phyloP scores from a whole-genome alignment of 2,329 filamentous ascomycete genomes.

The Pseudogymnoascus sp. region DNA sequence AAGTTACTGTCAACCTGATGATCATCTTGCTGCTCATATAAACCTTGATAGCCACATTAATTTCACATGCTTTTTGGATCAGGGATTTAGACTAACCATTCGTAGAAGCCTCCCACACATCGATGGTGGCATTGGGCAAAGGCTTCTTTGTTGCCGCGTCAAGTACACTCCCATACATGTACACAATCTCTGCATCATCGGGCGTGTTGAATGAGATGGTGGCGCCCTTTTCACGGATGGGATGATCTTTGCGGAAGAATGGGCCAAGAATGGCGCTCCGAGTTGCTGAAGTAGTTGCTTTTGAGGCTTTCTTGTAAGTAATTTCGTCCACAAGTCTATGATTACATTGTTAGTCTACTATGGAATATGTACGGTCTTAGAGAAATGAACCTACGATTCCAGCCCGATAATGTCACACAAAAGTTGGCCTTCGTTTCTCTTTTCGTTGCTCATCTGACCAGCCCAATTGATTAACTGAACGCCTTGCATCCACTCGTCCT shows the following conservation, averaged over 20 bases:
- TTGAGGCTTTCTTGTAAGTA: conserved; percentile 22
- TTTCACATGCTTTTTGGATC: not conserved
- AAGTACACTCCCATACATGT: conserved; percentile 50
- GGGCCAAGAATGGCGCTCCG: conserved; percentile 55
- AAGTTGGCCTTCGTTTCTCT: conserved; percentile 56
- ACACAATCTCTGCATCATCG: conserved; percentile 40
- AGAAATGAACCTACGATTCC: conserved; percentile 40
- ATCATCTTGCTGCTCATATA: conserved; percentile 55
- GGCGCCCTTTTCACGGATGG: conserved; percentile 46
- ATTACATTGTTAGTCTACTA: conserved; percentile 19
- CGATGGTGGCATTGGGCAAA: conserved; percentile 47
- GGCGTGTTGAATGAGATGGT: conserved; percentile 44
- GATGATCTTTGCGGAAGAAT: conserved; percentile 55
- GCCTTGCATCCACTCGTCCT: conserved; percentile 51
- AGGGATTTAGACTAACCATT: conserved; percentile 33
- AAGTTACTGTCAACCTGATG: conserved; percentile 55
- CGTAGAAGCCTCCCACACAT: conserved; percentile 58
- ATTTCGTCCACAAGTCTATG: conserved; percentile 34
- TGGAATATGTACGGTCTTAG: not conserved
- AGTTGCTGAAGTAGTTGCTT: conserved; percentile 37
- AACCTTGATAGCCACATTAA: not conserved
- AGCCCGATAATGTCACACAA: conserved; percentile 56
- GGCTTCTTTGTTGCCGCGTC: conserved; percentile 49
- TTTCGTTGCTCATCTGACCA: conserved; percentile 53
- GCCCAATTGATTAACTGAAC: conserved; percentile 52